Evolutionary conservation across 108 stramenopile genomes (phyloP).

Genomic region (Schizochytrium sp.): DNA sequence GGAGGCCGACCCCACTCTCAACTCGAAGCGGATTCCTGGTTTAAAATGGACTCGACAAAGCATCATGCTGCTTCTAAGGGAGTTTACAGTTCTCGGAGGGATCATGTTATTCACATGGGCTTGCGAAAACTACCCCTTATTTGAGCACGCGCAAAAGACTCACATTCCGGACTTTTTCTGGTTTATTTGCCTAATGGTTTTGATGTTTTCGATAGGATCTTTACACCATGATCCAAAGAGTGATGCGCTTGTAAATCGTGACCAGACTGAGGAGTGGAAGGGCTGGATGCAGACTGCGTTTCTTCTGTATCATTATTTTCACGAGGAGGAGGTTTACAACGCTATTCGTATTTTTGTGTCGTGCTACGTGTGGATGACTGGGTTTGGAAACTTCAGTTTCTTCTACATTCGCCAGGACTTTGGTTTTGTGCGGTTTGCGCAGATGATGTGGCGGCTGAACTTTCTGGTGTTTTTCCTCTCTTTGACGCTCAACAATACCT

Average conservation of each 20-base stretch:
- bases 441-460: conserved; percentile 98
- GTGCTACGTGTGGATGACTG: conserved; percentile 99
- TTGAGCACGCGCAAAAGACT: conserved; percentile 68
- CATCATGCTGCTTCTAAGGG: conserved; percentile 64
- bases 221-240: conserved; percentile 30
- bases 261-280: conserved; percentile 99
- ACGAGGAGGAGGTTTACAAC: conserved; percentile 94
- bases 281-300: conserved; percentile 99
- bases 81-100: conserved; percentile 62
- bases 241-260: conserved; percentile 84
- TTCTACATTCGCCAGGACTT: conserved; percentile 93
- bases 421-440: conserved; percentile 86
- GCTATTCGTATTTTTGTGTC: conserved; percentile 95
- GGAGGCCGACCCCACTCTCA: conserved; percentile 5
- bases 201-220: conserved; percentile 59
- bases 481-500: conserved; percentile 89
- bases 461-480: conserved; percentile 92
- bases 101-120: conserved; percentile 67
- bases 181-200: conserved; percentile 69
- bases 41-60: conserved; percentile 58
- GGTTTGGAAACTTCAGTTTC: conserved; percentile 95
- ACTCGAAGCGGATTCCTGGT: conserved; percentile 51
- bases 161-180: conserved; percentile 73
- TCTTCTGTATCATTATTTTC: conserved; percentile 96
- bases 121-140: conserved; percentile 70